Percentiles rank a stretch among this genome's conserved stretches.
phyloP scores from a whole-genome alignment of 108 stramenopile genomes.

The Cyclostephanos invisitatus region DNA sequence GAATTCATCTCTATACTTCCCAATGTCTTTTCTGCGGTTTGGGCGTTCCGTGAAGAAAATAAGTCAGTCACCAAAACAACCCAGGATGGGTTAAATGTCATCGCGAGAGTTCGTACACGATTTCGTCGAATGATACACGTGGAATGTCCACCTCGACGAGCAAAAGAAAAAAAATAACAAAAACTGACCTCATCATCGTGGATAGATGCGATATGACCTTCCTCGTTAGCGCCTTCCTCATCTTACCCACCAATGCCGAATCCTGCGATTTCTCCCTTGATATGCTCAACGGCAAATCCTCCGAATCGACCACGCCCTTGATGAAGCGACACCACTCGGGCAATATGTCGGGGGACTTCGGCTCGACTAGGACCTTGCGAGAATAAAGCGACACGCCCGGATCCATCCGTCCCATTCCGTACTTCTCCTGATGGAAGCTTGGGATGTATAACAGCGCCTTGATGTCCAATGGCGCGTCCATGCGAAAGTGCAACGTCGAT shows the following conservation, averaged over 20 bases:
- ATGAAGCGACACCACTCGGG: constrained; percentile 98
- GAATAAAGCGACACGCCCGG: constrained; percentile 94
- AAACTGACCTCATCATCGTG: constrained; percentile 79
- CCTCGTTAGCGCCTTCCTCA: constrained; percentile 89
- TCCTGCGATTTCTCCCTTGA: constrained; percentile 98
- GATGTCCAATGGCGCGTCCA: constrained; percentile 98
- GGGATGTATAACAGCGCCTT: constrained; percentile 97
- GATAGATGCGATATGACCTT: constrained; percentile 83
- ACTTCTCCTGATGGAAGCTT: constrained; percentile 95
- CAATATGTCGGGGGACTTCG: constrained; percentile 87
- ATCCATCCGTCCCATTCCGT: constrained; percentile 98
- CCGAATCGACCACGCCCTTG: constrained; percentile 97
- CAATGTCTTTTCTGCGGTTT: constrained; percentile 74
- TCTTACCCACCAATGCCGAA: constrained; percentile 84
- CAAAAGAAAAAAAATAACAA: background rate
- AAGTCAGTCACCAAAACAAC: background rate
- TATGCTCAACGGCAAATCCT: constrained; percentile 96
- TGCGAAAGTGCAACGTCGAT: constrained; percentile 87
- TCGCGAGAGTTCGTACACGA: background rate
- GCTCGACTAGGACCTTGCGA: constrained; percentile 95
- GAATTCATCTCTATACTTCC: constrained; percentile 89
- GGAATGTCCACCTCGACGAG: background rate
- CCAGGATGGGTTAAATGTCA: background rate
- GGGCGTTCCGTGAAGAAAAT: background rate
- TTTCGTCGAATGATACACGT: background rate